These are phyloP conservation scores for Talaromyces thailandensis DNA, from an alignment of 495 filamentous ascomycete genomes.

Conservation along the genomic window DNA sequence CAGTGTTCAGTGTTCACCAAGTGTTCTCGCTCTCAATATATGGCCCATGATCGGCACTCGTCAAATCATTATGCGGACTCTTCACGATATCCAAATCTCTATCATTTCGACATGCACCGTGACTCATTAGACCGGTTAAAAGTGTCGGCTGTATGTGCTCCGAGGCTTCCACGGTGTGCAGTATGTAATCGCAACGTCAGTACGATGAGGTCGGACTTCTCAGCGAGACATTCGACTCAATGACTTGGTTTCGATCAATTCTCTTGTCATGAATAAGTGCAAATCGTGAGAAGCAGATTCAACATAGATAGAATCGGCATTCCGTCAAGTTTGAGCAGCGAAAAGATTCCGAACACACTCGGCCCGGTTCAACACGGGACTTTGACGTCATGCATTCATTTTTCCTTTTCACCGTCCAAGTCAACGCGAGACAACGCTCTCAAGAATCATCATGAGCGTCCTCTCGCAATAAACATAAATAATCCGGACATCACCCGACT, in stretches of 20 bases:
- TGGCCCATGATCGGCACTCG: not conserved
- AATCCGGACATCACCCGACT: not conserved
- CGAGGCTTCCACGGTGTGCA: not conserved
- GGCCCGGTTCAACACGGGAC: not conserved
- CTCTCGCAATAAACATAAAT: not conserved
- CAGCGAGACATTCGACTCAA: not conserved
- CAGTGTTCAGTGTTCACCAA: not conserved
- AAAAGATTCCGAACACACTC: not conserved
- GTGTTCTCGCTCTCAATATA: not conserved
- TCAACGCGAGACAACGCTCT: not conserved
- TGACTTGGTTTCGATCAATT: not conserved
- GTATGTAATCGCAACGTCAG: not conserved
- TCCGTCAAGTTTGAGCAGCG: not conserved
- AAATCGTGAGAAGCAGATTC: not conserved
- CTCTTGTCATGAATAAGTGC: too few relatives aligned
- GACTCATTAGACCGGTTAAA: not conserved
- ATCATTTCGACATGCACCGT: not conserved
- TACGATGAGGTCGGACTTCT: not conserved
- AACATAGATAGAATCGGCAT: not conserved
- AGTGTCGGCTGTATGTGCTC: not conserved
- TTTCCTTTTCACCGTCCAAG: not conserved
- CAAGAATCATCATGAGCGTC: not conserved
- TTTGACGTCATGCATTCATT: slow-evolving; percentile 1
- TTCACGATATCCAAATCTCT: not conserved
- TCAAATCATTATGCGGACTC: not conserved